Base-by-base conservation (phyloP, 1,284 basidiomycete species). In the Heliocybe sulcata region DNA sequence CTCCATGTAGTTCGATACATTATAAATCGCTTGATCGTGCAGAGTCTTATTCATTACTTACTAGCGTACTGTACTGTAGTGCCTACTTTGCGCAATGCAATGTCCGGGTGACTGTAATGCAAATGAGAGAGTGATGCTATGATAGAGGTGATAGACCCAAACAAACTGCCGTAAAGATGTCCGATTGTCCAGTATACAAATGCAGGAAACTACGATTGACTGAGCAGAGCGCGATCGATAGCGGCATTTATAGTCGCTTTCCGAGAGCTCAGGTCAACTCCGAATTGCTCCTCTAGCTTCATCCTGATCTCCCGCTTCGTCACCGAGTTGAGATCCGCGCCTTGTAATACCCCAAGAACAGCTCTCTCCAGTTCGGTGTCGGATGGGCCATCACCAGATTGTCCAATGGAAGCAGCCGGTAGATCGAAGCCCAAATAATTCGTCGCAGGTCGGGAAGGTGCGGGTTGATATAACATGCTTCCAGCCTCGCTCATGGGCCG, bases 271-370 rank as follows among this genome's bases (percentile, higher is more conserved):
- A 91, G 69, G 65, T 90, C 87, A 73, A 83, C 81, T 26, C 83
- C 84, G 64, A 87, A 94, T 60, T 80, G 79, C 56, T 84, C 82
- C 70, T 95, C 91, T 52, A 98, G 73, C 64, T 85, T 83, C 57
- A 83, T 78, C 51, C 94, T 81, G 54, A 98, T 87, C 61, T 87
- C 87, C 61, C 93, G 85, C 76, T 97, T 97, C 51, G 94, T 96
- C 55, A 96, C 80, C 20, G 83, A 84, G 65, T 93, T 92, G 54
- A 97, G 75, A 70, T 97, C 92, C 0, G 92, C 92, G 22, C 75
- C 73, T 19, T 77, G 77, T 55, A 96, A 75, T 42, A 95, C 79
- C 29, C 83, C 77, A 56, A 86, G 77, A 2, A 95, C 86, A 2
- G 82, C 82, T 9, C 71, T 72, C 58, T 93, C 89, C 14, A 96